A percentile compares a stretch with the other conserved stretches of the same genome.
phyloP scores from a whole-genome alignment of 2,329 filamentous ascomycete genomes.

The Aspergillus sp. region DNA sequence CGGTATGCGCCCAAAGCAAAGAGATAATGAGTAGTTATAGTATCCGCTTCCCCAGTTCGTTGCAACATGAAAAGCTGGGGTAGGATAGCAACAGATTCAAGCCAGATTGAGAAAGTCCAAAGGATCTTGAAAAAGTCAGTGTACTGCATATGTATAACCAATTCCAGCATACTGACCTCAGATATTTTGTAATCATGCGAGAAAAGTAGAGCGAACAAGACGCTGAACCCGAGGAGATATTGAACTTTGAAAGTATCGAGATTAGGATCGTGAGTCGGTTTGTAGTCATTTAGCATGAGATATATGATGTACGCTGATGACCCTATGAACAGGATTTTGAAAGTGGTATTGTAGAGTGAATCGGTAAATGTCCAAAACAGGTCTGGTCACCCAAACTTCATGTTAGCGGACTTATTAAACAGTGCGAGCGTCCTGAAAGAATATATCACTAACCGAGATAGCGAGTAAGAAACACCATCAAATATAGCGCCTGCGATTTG shows the following conservation, averaged over 20 bases:
- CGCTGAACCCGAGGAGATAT: constrained; percentile 78
- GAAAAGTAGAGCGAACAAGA: constrained; percentile 69
- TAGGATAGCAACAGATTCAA: constrained; percentile 91
- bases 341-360: constrained; percentile 83
- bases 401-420: not conserved
- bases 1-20: constrained; percentile 88
- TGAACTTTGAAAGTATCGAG: constrained; percentile 96
- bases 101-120: constrained; percentile 98
- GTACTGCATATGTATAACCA: not conserved
- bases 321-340: constrained; percentile 91
- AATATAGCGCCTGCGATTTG: constrained; percentile 93
- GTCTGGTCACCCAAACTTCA: constrained; percentile 46
- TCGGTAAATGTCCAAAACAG: constrained; percentile 75
- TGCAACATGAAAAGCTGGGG: constrained; percentile 98
- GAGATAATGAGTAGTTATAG: constrained; percentile 97
- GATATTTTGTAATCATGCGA: constrained; percentile 74
- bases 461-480: constrained; percentile 85
- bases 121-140: constrained; percentile 53
- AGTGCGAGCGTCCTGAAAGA: too few relatives aligned
- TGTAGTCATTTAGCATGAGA: constrained; percentile 95
- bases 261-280: constrained; percentile 93
- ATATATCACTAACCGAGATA: constrained; percentile 60
- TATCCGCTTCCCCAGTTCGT: constrained; percentile 93
- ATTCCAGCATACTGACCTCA: constrained; percentile 42
- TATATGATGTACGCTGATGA: constrained; percentile 92